Percentiles rank a stretch among this genome's conserved stretches.
These are phyloP conservation scores for Backusella sp. DNA, from an alignment of 192 early-diverging fungal species.

Conservation along the genomic window DNA sequence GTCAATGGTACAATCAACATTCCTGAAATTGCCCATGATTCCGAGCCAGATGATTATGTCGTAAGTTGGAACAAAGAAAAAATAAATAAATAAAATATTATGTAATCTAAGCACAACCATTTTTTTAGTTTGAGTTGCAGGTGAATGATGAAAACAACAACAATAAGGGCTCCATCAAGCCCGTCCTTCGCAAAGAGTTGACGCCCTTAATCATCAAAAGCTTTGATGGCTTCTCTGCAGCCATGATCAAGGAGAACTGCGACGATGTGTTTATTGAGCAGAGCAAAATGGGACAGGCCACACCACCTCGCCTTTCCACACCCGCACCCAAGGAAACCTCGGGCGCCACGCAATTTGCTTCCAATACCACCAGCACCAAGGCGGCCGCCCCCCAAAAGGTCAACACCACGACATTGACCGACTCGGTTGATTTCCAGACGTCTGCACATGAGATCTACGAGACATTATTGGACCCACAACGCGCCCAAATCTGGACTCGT, in stretches of 20 bases:
- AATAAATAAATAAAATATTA: no score
- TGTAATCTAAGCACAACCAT: background rate
- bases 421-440: constrained; percentile 81
- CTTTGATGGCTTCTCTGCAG: constrained; percentile 62
- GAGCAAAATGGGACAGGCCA: constrained; percentile 36
- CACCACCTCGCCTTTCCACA: constrained; percentile 34
- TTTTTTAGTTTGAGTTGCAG: background rate
- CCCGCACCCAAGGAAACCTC: constrained; percentile 19
- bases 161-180: constrained; percentile 45
- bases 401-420: constrained; percentile 68
- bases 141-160: constrained; percentile 13
- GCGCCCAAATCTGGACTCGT: constrained; percentile 83
- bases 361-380: constrained; percentile 7
- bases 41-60: constrained; percentile 76
- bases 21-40: constrained; percentile 92
- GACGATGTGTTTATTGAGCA: constrained; percentile 84
- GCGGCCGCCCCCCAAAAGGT: constrained; percentile 31
- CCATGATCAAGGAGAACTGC: constrained; percentile 57
- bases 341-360: constrained; percentile 3
- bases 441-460: constrained; percentile 80
- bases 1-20: constrained; percentile 77
- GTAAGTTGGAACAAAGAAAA: constrained; percentile 38
- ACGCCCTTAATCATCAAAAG: constrained; percentile 56
- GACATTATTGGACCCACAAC: constrained; percentile 69
- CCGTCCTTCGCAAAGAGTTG: constrained; percentile 65